Base-by-base conservation (phyloP, 768 basidiomycete species). In the Russula brevipes region DNA sequence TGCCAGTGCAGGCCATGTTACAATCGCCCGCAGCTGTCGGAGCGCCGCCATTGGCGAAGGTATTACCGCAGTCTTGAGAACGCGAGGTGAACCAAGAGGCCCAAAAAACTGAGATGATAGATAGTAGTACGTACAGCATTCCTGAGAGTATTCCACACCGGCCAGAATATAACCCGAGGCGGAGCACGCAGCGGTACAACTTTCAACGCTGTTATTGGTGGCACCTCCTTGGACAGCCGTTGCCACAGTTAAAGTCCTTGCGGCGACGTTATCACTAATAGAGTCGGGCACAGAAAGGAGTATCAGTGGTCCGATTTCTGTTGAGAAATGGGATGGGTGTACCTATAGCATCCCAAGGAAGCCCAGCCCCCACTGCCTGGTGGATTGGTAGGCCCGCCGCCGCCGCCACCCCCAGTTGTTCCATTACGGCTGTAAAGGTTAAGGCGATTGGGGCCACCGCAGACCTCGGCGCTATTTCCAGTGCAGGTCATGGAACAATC, bases 351-450 rank as follows among this genome's bases (percentile, higher is more conserved):
- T 24, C 24, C 24, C 24, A 24, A 24, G 24, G 24, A 24, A 24
- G 24, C 24, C 24, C 24, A 24, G 24, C 24, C 24, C 24, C 1
- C 24, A 24, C 24, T 24, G 24, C 24, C 24, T 24, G 24, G 24
- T 24, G 24, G 24, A 24, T 24, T 24, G 24, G 24, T 24, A n/a
- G 67, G 54, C 35, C 51, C 45, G n/a, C 57, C 42, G 19, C 52
- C 60, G 4, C 44, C 50, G 24, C 47, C 46, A 17, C 76, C 76
- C 2, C 41, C 41, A 53, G 1, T 75, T 0, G 79, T 81, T 0
- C 85, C 86, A 46, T 86, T 89, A 66, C 82, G 88, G 71, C 88
- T 87, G 72, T 87, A 90, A 2, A 85, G 72, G 58, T 82, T 86
- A 30, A 90, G 75, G 49, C 82, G 75, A 69, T 86, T 79, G 0